Base-by-base conservation (phyloP, 2,329 filamentous ascomycete genomes). In the Aspergillus fumigatus region DNA sequence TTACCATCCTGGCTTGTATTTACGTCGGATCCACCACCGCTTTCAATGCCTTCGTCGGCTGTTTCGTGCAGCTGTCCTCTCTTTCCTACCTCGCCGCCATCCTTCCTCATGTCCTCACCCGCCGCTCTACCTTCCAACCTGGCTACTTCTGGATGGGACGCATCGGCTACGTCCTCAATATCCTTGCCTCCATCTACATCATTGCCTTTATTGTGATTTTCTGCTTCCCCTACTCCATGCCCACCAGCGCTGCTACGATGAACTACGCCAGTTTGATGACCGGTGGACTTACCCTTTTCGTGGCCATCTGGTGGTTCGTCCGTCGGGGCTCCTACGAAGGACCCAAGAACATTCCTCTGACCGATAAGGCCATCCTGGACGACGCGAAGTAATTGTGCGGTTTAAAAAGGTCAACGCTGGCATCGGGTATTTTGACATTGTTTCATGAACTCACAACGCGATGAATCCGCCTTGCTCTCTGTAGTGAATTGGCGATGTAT, bases 161-260 rank as follows among this genome's bases (percentile, higher is more conserved):
- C 4, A 66, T 77, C n/a, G 83, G 83, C 1, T 79, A 72, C 43
- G 58, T 71, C 2, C 65, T 85, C 63, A 85, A 85, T 61, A 55
- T 70, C 10, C 59, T 79, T 4, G 74, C 81, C 6, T 80, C 82
- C 17, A 62, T 79, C 43, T 80, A 84, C 53, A 84, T 85, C 54
- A 64, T 77, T 1, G 71, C 83, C 21, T 85, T 85, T 61, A 75
- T 82, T 53, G 73, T 83, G n/a, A 80, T 86, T 56, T 86, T 82
- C 70, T 84, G 82, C 65, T 85, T 86, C 73, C 83, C 81, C 0
- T 81, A 76, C 58, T 66, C 71, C 0, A 61, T 81, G 51, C 77
- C 79, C 10, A 75, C 78, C 5, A 67, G 75, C 55, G 76, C 77
- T 2, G 65, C 68, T 32, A 74, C 69, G 3, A 84, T 84, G 82